phyloP scores from a whole-genome alignment of 441 rosid genomes.

The Melastoma candidum region DNA sequence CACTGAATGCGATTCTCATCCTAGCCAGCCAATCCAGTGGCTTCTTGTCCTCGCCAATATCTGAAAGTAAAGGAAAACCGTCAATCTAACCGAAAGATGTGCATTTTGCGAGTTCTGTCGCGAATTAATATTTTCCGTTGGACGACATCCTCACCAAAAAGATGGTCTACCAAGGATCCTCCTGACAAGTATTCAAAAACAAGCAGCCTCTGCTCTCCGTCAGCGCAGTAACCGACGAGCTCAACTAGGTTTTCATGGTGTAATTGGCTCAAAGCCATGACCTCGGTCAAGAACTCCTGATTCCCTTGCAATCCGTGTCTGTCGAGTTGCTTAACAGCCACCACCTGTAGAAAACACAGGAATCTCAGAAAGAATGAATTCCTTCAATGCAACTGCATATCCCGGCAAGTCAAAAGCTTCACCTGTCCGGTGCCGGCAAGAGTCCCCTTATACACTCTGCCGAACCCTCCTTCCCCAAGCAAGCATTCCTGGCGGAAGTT shows the following conservation, averaged over 20 bases:
- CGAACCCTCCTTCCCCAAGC: constrained; percentile 82
- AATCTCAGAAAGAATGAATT: neutral
- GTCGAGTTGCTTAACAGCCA: constrained; percentile 90
- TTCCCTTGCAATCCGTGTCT: constrained; percentile 57
- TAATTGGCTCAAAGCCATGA: constrained; percentile 34
- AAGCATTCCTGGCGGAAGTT: constrained; percentile 76
- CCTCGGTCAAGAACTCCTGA: constrained; percentile 64
- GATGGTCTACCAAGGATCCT: constrained; percentile 54
- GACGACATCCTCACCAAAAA: constrained; percentile 37
- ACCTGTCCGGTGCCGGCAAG: constrained; percentile 54
- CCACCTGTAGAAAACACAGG: constrained; percentile 33
- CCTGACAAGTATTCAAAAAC: constrained; percentile 59
- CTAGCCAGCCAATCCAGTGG: constrained; percentile 62
- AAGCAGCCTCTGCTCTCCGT: constrained; percentile 93
- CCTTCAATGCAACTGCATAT: neutral
- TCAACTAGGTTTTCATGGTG: constrained; percentile 62
- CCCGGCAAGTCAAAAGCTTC: neutral
- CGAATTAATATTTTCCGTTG: too few relatives aligned
- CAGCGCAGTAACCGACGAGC: constrained; percentile 78
- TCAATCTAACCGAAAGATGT: too few relatives aligned
- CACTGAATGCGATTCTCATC: constrained; percentile 60
- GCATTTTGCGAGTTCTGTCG: too few relatives aligned
- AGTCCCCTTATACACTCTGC: constrained; percentile 68
- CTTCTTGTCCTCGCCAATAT: constrained; percentile 14
- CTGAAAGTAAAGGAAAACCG: constrained; percentile 18